phyloP scores from a whole-genome alignment of 2,329 filamentous ascomycete genomes.

The Nemania sp. region DNA sequence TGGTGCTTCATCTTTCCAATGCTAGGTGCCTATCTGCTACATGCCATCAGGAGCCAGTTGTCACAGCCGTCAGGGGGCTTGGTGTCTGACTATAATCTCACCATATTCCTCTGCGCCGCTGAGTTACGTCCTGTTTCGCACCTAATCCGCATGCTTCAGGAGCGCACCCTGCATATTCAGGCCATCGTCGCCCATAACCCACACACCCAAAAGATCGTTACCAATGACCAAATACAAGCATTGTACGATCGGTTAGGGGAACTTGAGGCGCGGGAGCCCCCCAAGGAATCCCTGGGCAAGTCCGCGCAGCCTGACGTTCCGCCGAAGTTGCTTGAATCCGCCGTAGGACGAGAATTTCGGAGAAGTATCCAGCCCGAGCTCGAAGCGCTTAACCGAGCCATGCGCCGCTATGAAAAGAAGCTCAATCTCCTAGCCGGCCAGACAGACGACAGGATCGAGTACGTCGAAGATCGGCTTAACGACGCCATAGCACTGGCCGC shows the following conservation, averaged over 20 bases:
- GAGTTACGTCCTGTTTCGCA: constrained; percentile 85
- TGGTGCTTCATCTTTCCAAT: constrained; percentile 81
- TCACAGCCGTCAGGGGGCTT: constrained; percentile 83
- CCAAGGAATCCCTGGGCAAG: constrained; percentile 33
- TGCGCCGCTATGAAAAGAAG: constrained; percentile 90
- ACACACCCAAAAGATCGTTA: constrained; percentile 44
- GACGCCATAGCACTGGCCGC: constrained; percentile 83
- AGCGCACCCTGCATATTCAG: constrained; percentile 81
- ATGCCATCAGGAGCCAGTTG: constrained; percentile 78
- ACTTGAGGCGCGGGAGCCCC: constrained; percentile 64
- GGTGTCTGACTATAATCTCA: constrained; percentile 90
- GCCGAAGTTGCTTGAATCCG: constrained; percentile 47
- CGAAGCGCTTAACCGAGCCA: constrained; percentile 84
- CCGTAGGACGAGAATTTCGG: constrained; percentile 61
- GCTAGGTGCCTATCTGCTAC: constrained; percentile 80
- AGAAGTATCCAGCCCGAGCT: constrained; percentile 77
- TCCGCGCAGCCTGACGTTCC: constrained; percentile 38
- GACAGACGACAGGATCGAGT: constrained; percentile 74
- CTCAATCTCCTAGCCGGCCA: constrained; percentile 74
- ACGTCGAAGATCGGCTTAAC: constrained; percentile 71
- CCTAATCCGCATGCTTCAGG: constrained; percentile 77
- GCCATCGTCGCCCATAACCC: constrained; percentile 65
- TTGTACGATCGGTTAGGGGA: constrained; percentile 69
- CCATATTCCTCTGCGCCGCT: constrained; percentile 84
- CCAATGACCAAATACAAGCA: constrained; percentile 54